phyloP scores from a whole-genome alignment of 768 basidiomycete genomes.

The Termitomyces eurrhizus region DNA sequence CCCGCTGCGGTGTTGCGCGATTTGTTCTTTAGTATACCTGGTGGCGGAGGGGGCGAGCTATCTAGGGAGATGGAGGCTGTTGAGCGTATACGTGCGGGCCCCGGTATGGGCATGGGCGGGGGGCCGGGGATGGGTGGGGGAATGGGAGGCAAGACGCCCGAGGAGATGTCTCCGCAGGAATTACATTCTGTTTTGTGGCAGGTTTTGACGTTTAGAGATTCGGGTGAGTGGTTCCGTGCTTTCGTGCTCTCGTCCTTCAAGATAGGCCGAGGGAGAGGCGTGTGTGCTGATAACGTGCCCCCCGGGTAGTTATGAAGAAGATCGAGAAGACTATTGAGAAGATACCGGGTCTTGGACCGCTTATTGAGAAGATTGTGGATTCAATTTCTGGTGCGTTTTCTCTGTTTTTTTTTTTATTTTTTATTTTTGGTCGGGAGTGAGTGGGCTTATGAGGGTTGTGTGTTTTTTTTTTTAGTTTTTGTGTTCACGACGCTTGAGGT shows the following conservation, averaged over 20 bases:
- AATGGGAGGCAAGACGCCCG: constrained; percentile 60
- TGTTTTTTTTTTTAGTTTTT: constrained; percentile 46
- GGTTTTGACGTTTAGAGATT: constrained; percentile 81
- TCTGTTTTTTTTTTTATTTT: not conserved
- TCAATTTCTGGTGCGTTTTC: constrained; percentile 58
- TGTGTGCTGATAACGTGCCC: not conserved
- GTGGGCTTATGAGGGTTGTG: not conserved
- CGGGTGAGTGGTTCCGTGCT: constrained; percentile 35
- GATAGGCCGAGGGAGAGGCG: too few relatives aligned
- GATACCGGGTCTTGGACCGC: constrained; percentile 71
- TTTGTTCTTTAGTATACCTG: constrained; percentile 61
- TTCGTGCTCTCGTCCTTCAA: too few relatives aligned
- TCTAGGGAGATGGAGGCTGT: constrained; percentile 73
- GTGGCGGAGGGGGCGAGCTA: constrained; percentile 56
- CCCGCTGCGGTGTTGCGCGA: constrained; percentile 49
- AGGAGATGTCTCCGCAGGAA: constrained; percentile 87
- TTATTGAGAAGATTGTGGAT: constrained; percentile 80
- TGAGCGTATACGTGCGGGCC: constrained; percentile 56
- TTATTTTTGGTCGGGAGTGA: not conserved
- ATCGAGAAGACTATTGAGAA: constrained; percentile 73
- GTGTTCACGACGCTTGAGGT: constrained; percentile 84
- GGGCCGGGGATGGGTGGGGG: not conserved
- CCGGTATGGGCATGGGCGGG: constrained; percentile 25
- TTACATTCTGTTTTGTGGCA: constrained; percentile 81
- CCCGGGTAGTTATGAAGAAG: constrained; percentile 60